Base-by-base conservation (phyloP, 1,284 basidiomycete genomes). In the Rhodotorula sp. region DNA sequence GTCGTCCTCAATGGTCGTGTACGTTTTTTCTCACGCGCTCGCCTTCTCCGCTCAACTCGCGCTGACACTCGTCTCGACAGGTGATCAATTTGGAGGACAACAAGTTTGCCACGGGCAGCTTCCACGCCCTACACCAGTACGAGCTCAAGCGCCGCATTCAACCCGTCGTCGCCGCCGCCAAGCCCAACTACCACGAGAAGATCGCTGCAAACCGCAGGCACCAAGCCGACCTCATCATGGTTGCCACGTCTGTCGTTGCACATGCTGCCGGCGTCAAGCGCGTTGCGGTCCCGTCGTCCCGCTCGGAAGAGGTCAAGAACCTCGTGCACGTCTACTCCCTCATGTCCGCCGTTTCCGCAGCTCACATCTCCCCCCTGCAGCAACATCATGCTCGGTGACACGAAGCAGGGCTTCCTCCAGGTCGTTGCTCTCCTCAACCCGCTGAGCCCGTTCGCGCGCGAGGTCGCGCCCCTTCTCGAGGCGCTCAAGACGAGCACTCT, bases 1-100 rank as follows among this genome's bases (percentile, higher is more conserved):
- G 70, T 97, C n/a, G 77, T 94, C 52, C 83, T 91, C 61, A 96
- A 96, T 77, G 93, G 93, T 50, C 85, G 93, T 46, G 92, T 94
- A 78, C 79, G 83, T 68, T 48, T 45, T 21, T 67, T 10, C 25
- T 7, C 10, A n/a, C 45, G 10, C 25, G 52, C 42, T 45, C 50
- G 67, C 27, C 12, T 46, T 41, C 54, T 19, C 46, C 19, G 4
- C 42, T 42, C 34, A 2, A 7, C 23, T 41, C 13, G 7, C 45
- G 34, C 34, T 34, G 34, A 34, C 34, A 7, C 1, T 50, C 44
- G 1, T 21, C 5, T 17, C 12, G 4, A 3, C 74, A 91, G 89
- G 80, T 91, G 59, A 81, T 92, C 42, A 88, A 89, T 1, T 89
- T 91, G 55, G 81, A 80, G 17, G 70, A 81, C 3, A 84, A 83